phyloP scores from a whole-genome alignment of 129 eudicot species.

The Cynara cardunculus region DNA sequence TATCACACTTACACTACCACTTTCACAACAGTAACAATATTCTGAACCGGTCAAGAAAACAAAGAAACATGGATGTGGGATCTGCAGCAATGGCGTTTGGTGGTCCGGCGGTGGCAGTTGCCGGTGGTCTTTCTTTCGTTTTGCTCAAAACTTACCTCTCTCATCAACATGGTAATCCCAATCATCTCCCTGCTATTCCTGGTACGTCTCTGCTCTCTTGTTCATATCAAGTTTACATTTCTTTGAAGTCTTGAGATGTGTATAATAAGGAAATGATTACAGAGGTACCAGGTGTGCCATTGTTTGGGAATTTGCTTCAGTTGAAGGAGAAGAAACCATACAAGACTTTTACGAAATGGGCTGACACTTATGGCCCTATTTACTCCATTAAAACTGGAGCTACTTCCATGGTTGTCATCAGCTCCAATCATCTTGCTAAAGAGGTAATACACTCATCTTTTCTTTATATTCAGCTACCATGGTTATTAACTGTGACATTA shows the following conservation, averaged over 20 bases:
- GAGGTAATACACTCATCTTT: conserved; percentile 43
- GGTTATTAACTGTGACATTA: background rate
- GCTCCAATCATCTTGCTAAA: conserved; percentile 50
- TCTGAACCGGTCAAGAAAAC: background rate
- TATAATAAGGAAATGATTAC: background rate
- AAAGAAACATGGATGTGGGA: conserved; percentile 10
- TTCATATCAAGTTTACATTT: background rate
- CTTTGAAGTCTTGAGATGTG: background rate
- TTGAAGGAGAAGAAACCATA: conserved; percentile 75
- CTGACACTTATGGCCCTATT: conserved; percentile 60
- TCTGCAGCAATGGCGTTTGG: conserved; percentile 33
- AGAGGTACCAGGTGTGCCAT: conserved; percentile 67
- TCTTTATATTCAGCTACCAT: background rate
- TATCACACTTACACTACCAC: too few relatives aligned
- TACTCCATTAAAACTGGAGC: conserved; percentile 63
- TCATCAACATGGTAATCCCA: conserved; percentile 18
- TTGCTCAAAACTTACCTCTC: conserved; percentile 31
- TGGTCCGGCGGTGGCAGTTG: conserved; percentile 41
- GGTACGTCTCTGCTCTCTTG: conserved; percentile 7
- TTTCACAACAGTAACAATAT: too few relatives aligned
- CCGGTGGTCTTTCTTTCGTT: conserved; percentile 39
- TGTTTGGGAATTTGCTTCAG: conserved; percentile 67
- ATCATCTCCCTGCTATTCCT: conserved; percentile 36
- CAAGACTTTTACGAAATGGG: conserved; percentile 65
- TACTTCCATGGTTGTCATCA: conserved; percentile 52